phyloP scores from a whole-genome alignment of 1,284 basidiomycete species.

The Rhodotorula sp. region DNA sequence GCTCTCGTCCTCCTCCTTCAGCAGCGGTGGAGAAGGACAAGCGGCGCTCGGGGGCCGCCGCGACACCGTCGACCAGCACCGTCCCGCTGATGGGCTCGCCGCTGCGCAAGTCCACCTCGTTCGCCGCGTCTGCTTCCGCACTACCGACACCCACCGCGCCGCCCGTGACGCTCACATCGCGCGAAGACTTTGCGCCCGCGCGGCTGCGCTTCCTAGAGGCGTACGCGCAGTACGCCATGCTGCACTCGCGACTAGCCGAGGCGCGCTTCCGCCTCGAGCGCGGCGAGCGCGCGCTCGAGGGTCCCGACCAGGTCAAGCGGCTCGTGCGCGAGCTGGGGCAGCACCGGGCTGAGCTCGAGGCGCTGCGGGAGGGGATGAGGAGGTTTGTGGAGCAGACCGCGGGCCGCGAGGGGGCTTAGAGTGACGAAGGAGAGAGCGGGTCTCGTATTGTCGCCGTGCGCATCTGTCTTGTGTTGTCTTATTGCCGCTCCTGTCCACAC shows the following conservation, averaged over 20 bases:
- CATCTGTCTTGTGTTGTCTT: too few species aligned
- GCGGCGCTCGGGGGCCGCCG: neutral
- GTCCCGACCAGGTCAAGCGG: conserved; percentile 1
- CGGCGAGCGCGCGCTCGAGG: neutral
- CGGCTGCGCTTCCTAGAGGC: conserved; percentile 7
- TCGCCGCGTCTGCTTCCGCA: neutral
- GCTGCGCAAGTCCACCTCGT: neutral
- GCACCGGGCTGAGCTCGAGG: conserved; percentile 4
- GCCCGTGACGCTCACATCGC: neutral
- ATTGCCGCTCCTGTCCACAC: too few species aligned
- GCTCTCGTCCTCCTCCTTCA: neutral
- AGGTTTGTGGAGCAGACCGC: neutral
- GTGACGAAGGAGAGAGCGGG: too few species aligned
- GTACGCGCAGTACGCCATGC: conserved; percentile 21
- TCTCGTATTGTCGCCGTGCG: too few species aligned
- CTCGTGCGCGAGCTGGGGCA: neutral
- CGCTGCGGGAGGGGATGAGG: neutral
- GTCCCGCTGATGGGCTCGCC: neutral
- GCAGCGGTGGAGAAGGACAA: neutral
- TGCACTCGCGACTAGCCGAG: conserved; percentile 8
- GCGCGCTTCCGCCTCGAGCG: conserved; percentile 8
- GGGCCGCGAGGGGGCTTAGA: neutral
- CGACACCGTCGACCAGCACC: neutral
- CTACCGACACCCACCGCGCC: neutral
- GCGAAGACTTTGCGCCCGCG: neutral